Evolutionary conservation across 345 rosid species (phyloP), one percentile per base, ranked within the genome.

Genomic region (Eucalyptus sp.): DNA sequence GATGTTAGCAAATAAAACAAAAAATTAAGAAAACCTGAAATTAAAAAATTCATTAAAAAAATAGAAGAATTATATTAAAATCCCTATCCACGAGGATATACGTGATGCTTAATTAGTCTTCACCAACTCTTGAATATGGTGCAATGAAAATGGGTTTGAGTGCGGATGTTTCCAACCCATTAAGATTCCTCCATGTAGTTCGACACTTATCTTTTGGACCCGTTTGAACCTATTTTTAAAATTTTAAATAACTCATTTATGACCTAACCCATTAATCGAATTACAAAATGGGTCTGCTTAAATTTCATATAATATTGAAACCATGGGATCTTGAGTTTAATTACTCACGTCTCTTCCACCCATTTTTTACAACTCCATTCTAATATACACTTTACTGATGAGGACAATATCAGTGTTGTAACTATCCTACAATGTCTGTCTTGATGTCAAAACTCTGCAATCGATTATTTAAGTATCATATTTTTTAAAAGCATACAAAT

Each of bases 361-460:
- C 43, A 24, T 24, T 24, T 76, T 44, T 7, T 8, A 17, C 22
- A 41, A 41, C 80, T 31, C 80, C 80, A 16, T 31, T 31, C 6
- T 22, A 66, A 1, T 68, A 9, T 68, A 33, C 22, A 9, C 24
- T 33, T 33, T 33, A 18, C 7, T 17, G 13, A 33, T 33, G 80
- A 68, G 44, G 81, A 3, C 25, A 71, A 33, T 18, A 31, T 37
- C 25, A 1, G 7, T 33, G 44, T 33, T 11, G 46, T 71, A 37
- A 71, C 41, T 9, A 18, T 71, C 4, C 7, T 37, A 71, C 44
- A 22, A 5, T 0, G 7, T 33, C 13, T 10, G 0, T 10, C 43
- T 18, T 76, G 27, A 5, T 20, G 48, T 37, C 83, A 37, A 20
- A 18, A 76, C 25, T 15, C 11, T 33, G 0, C 25, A 10, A 18